Evolutionary conservation across 176 grass and related monocot species (phyloP).

Genomic region (Avena sativa): DNA sequence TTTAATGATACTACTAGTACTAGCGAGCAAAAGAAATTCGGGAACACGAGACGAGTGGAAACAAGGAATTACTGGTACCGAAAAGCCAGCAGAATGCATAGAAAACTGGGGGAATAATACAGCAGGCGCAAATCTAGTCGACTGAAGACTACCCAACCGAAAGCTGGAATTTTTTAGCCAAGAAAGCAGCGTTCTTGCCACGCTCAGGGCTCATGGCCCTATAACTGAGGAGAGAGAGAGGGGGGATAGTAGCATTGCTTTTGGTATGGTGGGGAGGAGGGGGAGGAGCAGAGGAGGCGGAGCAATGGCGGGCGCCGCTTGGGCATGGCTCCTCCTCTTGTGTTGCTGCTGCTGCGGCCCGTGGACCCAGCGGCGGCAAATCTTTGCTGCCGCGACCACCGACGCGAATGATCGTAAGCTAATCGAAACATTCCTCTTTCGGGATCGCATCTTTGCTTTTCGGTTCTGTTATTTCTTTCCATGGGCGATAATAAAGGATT

Average conservation of each 20-base stretch:
- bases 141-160: neutral
- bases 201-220: constrained; percentile 37
- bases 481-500: constrained; percentile 19
- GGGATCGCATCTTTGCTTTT: neutral
- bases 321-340: constrained; percentile 29
- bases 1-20: constrained; percentile 21
- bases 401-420: constrained; percentile 57
- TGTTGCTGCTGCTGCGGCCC: constrained; percentile 23
- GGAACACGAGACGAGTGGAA: constrained; percentile 4
- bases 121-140: constrained; percentile 1
- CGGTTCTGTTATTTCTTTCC: neutral
- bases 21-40: constrained; percentile 8
- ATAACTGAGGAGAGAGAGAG: constrained; percentile 31
- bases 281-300: constrained; percentile 6
- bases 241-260: neutral
- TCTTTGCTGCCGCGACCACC: constrained; percentile 49
- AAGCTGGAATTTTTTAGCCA: constrained; percentile 39
- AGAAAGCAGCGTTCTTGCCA: constrained; percentile 49
- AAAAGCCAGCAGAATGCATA: constrained; percentile 6
- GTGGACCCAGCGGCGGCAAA: constrained; percentile 43
- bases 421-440: constrained; percentile 27
- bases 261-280: constrained; percentile 12
- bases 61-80: neutral
- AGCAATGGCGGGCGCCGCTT: constrained; percentile 47
- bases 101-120: neutral